Conservation (phyloP, 148 eudicot genomes). For the Camellia sinensis region DNA sequence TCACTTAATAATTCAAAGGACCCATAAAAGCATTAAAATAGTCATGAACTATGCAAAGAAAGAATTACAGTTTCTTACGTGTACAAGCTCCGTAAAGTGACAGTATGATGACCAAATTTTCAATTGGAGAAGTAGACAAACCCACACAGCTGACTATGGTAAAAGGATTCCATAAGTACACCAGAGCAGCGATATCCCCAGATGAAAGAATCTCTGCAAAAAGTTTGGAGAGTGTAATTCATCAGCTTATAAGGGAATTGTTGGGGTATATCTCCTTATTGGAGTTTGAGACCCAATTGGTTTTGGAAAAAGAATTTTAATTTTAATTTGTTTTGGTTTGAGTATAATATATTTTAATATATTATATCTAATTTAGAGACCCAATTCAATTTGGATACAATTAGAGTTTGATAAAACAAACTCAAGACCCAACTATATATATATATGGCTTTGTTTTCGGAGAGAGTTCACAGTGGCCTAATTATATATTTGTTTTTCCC, state of each 20-base stretch:
- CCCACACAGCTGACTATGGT: slow-evolving; percentile 85
- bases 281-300: too few relatives aligned
- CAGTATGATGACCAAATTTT: slow-evolving; percentile 68
- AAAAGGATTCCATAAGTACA: slow-evolving; percentile 94
- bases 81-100: slow-evolving; percentile 86
- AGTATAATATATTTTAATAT: too few relatives aligned
- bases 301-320: too few relatives aligned
- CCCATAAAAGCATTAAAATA: neutral
- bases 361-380: too few relatives aligned
- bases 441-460: too few relatives aligned
- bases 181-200: slow-evolving; percentile 89
- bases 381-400: too few relatives aligned
- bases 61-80: slow-evolving; percentile 47
- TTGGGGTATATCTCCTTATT: too few relatives aligned
- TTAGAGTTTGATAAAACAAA: too few relatives aligned
- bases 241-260: slow-evolving; percentile 23
- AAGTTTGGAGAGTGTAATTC: slow-evolving; percentile 14
- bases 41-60: slow-evolving; percentile 6
- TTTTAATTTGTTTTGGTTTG: too few relatives aligned
- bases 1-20: neutral
- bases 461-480: too few relatives aligned
- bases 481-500: too few relatives aligned
- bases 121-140: slow-evolving; percentile 76
- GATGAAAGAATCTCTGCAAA: slow-evolving; percentile 54
- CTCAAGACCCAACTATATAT: too few relatives aligned